Evolutionary conservation across 371 early-diverging fungal species (phyloP), one percentile per base, ranked within the genome.

Genomic region (Mortierella sp.): DNA sequence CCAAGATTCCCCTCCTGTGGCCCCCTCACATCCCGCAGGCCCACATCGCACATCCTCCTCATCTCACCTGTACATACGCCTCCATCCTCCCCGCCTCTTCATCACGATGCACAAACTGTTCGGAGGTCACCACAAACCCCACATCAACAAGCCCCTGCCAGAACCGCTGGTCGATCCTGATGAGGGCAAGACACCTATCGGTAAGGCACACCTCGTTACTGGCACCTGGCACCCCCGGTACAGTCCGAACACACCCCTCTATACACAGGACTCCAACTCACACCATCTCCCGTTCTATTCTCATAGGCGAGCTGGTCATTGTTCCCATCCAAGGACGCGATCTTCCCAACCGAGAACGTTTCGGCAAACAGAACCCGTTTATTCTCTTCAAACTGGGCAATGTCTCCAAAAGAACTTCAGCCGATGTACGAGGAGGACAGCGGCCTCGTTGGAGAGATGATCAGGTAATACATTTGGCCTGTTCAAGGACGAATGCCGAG

Each of bases 381-480:
- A 79, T 85, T 22, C 74, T 83, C 24, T 79, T 85, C 53, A 79
- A 71, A 3, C 68, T 85, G 3, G 86, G 82, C 44, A 85, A 76
- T 45, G 67, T 78, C 31, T 70, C 69, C 21, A 85, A 80, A 71
- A 70, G 79, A 44, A 72, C 79, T n/a, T 79, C 79, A 43, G 78
- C 81, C 2, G 83, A 84, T 53, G 76, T 82, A 44, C 82, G 81
- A 37, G 85, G 85, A 58, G 85, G 85, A 28, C 66, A 79, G 4
- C 49, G 78, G 34, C 85, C 85, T 5, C 70, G 80, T 39, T 85
- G 85, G 85, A 85, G 83, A 49, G 83, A 85, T 48, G 79, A 77
- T 44, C 74, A 74, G 67, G 65, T 85, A 44, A 57, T 45, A n/a
- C n/a, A n/a, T n/a, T n/a, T n/a, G n/a, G n/a, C n/a, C n/a, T n/a